These are phyloP conservation scores for Mycena rosella DNA, from an alignment of 768 basidiomycete species.

Conservation along the genomic window DNA sequence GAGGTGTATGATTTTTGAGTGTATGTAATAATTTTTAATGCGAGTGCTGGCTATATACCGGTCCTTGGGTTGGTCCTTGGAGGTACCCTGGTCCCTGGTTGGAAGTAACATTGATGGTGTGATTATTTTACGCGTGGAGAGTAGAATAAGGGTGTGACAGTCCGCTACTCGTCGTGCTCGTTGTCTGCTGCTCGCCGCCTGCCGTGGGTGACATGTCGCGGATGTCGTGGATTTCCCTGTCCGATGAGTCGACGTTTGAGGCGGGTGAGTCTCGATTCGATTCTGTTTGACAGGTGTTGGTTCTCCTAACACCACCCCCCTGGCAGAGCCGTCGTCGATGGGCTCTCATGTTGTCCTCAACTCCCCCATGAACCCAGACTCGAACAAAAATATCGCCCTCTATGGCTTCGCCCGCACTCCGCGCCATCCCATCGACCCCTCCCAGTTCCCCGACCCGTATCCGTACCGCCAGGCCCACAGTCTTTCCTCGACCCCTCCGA, in stretches of 20 bases:
- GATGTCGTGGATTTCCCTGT: constrained; percentile 14
- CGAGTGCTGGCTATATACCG: no score
- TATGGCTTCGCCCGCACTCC: constrained; percentile 57
- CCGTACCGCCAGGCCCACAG: constrained; percentile 67
- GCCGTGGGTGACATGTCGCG: background rate
- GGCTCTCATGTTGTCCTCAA: constrained; percentile 41
- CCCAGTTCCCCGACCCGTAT: constrained; percentile 80
- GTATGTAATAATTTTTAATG: no score
- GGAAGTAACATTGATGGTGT: no score
- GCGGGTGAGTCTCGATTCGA: no score
- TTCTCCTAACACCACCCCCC: background rate
- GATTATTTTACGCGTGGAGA: no score
- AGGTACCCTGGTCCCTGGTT: no score
- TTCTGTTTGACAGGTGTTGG: background rate
- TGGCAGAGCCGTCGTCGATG: background rate
- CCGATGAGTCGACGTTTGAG: no score
- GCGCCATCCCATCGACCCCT: constrained; percentile 67
- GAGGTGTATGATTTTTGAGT: constrained; percentile 80
- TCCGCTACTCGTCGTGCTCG: no score
- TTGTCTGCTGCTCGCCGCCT: background rate
- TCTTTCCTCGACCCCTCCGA: constrained; percentile 61
- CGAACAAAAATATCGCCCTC: constrained; percentile 56
- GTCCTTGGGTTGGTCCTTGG: no score
- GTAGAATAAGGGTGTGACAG: no score
- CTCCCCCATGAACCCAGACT: constrained; percentile 52